A percentile compares a stretch with the other conserved stretches of the same genome.
Evolutionary conservation across 2,329 filamentous ascomycete genomes (phyloP).

Genomic region (Zymoseptoria pseudotritici): DNA sequence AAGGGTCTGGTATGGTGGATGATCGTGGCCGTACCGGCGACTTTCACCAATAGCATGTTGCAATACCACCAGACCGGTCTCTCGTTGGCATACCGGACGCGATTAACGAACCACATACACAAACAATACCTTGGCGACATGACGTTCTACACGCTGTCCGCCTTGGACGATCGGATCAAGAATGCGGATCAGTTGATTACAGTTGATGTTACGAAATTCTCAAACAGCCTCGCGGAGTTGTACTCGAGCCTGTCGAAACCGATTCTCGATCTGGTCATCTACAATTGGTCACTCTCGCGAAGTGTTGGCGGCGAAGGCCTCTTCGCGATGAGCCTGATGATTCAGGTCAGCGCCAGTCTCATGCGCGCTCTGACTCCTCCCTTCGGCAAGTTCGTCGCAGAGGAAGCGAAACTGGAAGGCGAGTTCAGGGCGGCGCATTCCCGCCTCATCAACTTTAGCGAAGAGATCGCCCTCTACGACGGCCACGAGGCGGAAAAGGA

Average conservation of each 20-base stretch:
- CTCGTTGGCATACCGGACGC: constrained; percentile 83
- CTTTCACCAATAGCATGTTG: constrained; percentile 71
- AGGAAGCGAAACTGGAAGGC: constrained; percentile 87
- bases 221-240: constrained; percentile 85
- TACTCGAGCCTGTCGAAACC: constrained; percentile 97
- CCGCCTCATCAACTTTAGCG: constrained; percentile 87
- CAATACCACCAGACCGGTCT: constrained; percentile 96
- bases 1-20: constrained; percentile 95
- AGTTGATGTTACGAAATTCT: constrained; percentile 93
- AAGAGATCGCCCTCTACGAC: constrained; percentile 86
- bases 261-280: constrained; percentile 89
- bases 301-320: constrained; percentile 95
- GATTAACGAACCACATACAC: constrained; percentile 90
- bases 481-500: constrained; percentile 95
- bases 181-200: constrained; percentile 97
- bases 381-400: constrained; percentile 94
- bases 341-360: constrained; percentile 83
- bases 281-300: constrained; percentile 87
- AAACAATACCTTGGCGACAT: constrained; percentile 94
- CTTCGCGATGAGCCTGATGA: constrained; percentile 88
- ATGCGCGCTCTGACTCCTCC: constrained; percentile 94
- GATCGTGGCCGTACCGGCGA: constrained; percentile 73
- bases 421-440: constrained; percentile 96
- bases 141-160: constrained; percentile 94
- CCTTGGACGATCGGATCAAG: constrained; percentile 94